Percentiles rank a stretch among this genome's conserved stretches.
These are phyloP conservation scores for Kazachstania psychrophila DNA, from an alignment of 805 yeast species.

Conservation along the genomic window DNA sequence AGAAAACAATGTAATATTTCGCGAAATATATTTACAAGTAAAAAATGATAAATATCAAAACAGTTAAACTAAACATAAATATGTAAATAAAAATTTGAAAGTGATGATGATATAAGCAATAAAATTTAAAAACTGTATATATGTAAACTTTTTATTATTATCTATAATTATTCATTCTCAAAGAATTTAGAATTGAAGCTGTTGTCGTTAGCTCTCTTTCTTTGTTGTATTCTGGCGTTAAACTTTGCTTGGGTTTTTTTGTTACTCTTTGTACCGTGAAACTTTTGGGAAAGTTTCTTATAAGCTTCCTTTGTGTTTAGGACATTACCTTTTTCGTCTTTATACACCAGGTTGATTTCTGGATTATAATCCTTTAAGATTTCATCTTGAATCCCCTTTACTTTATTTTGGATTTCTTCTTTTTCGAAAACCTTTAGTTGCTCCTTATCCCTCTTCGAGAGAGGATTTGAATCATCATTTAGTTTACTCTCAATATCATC, in stretches of 20 bases:
- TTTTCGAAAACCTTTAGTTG: constrained; percentile 14
- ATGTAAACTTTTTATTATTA: no score
- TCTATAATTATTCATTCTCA: no score
- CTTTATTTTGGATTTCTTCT: constrained; percentile 20
- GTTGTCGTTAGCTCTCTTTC: constrained; percentile 9
- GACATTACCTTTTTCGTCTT: constrained; percentile 53
- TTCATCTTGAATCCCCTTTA: constrained; percentile 23
- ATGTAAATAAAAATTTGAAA: no score
- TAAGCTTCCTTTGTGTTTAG: constrained; percentile 63
- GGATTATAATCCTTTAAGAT: constrained; percentile 36
- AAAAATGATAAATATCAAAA: no score
- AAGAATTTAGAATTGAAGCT: background rate
- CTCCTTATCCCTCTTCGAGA: constrained; percentile 5
- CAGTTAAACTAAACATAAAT: no score
- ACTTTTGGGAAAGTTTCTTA: constrained; percentile 65
- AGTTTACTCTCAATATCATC: constrained; percentile 9
- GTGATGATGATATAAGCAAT: no score
- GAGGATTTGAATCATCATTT: background rate
- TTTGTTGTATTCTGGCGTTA: constrained; percentile 15
- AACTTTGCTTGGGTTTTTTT: constrained; percentile 19
- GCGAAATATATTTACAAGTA: no score
- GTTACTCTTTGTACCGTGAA: constrained; percentile 49
- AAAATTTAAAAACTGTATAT: no score
- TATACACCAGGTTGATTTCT: constrained; percentile 41
- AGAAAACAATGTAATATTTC: no score